Percentiles rank a stretch among this genome's conserved stretches.
Conservation (phyloP, 176 grass and related monocot genomes). For the Zea mays region DNA sequence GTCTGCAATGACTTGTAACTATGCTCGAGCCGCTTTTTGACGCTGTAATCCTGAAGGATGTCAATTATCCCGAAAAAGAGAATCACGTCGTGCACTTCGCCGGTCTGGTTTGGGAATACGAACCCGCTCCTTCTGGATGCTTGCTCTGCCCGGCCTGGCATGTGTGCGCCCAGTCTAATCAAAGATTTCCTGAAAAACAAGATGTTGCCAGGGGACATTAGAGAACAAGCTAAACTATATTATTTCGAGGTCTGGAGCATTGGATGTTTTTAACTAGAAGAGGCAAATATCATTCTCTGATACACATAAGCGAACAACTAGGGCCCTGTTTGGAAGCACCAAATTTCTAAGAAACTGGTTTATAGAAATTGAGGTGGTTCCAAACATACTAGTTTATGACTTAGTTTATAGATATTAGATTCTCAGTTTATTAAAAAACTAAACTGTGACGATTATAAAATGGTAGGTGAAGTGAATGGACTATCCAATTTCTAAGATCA, state of each 20-base stretch:
- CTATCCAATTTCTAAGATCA: not conserved
- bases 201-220: constrained; percentile 12
- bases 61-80: constrained; percentile 98
- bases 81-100: constrained; percentile 64
- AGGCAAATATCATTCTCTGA: constrained; percentile 41
- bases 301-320: constrained; percentile 52
- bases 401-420: too few relatives aligned
- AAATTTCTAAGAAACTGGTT: too few relatives aligned
- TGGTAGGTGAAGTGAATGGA: not conserved
- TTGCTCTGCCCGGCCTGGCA: constrained; percentile 87
- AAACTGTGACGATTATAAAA: not conserved
- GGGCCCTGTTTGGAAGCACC: too few relatives aligned
- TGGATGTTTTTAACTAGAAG: constrained; percentile 28
- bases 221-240: constrained; percentile 22
- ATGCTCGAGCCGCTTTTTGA: constrained; percentile 75
- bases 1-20: constrained; percentile 84
- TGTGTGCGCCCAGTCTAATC: constrained; percentile 70
- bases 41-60: constrained; percentile 77
- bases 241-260: constrained; percentile 24
- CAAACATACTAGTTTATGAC: too few relatives aligned
- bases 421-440: too few relatives aligned
- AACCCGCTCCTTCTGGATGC: constrained; percentile 60
- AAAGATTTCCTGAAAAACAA: constrained; percentile 72
- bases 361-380: too few relatives aligned
- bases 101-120: constrained; percentile 50